A percentile compares a stretch with the other conserved stretches of the same genome.
These are phyloP conservation scores for Lactarius sp. DNA, from an alignment of 768 basidiomycete species.

Conservation along the genomic window DNA sequence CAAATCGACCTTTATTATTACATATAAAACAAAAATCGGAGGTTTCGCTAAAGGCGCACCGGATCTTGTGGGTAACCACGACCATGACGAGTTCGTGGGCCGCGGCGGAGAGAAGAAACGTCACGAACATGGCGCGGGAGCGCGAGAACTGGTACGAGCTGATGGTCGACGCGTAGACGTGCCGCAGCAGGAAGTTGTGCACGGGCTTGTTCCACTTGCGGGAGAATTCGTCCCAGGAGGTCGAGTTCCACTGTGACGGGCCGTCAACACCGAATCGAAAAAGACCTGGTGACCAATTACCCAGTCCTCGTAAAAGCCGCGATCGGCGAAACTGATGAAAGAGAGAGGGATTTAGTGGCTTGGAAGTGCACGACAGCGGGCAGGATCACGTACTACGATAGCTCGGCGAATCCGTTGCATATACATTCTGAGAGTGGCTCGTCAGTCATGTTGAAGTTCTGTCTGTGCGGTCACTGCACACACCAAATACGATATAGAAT, in stretches of 20 bases:
- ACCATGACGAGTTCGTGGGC: constrained; percentile 97
- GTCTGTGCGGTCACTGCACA: constrained; percentile 29
- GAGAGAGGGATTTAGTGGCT: not conserved
- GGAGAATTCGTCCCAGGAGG: constrained; percentile 94
- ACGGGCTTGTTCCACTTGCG: constrained; percentile 99
- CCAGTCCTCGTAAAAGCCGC: constrained; percentile 98
- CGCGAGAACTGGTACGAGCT: constrained; percentile 69
- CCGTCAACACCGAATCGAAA: not conserved
- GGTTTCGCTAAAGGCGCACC: constrained; percentile 42
- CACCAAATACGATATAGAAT: constrained; percentile 84
- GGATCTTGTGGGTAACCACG: constrained; percentile 87
- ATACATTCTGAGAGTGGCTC: constrained; percentile 68
- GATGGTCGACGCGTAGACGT: constrained; percentile 91
- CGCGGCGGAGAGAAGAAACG: constrained; percentile 85
- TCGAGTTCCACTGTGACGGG: constrained; percentile 83
- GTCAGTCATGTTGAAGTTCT: not conserved
- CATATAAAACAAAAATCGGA: not conserved
- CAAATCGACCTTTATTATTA: not conserved
- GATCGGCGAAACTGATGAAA: constrained; percentile 83
- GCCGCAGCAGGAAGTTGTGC: constrained; percentile 86
- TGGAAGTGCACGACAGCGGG: not conserved
- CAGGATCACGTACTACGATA: constrained; percentile 60
- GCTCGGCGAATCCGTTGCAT: constrained; percentile 92
- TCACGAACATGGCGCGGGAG: constrained; percentile 82
- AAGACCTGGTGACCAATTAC: constrained; percentile 35